Evolutionary conservation across 768 basidiomycete species (phyloP).

Genomic region (Lactarius psammicola): DNA sequence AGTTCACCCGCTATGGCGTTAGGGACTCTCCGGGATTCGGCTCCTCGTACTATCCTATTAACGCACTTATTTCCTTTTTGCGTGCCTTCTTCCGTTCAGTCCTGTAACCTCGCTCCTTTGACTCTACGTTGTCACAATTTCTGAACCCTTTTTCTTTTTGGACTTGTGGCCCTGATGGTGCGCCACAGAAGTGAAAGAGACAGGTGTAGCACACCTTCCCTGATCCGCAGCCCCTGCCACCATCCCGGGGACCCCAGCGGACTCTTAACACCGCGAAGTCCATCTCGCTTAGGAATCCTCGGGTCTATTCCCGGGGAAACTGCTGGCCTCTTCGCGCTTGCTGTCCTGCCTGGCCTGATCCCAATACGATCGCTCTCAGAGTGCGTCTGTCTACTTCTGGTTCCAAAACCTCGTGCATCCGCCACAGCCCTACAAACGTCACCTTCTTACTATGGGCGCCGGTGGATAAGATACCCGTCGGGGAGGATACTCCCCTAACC

Average conservation of each 20-base stretch:
- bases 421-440: background rate
- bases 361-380: background rate
- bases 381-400: background rate
- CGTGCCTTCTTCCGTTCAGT: background rate
- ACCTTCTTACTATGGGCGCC: background rate
- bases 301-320: constrained; percentile 17
- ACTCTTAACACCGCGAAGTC: constrained; percentile 1
- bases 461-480: too few relatives aligned
- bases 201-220: background rate
- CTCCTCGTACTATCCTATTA: background rate
- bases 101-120: background rate
- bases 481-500: background rate
- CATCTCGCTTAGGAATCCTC: constrained; percentile 8
- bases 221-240: constrained; percentile 5
- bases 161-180: background rate
- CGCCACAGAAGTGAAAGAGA: constrained; percentile 6
- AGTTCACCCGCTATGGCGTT: background rate
- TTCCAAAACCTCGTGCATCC: background rate
- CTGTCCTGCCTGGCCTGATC: background rate
- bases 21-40: background rate
- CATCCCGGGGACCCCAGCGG: background rate
- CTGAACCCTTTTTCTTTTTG: background rate
- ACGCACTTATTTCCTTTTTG: too few relatives aligned
- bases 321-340: constrained; percentile 16
- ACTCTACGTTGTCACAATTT: too few relatives aligned